phyloP scores from a whole-genome alignment of 2,329 filamentous ascomycete genomes.

The Westerdykella sp. region DNA sequence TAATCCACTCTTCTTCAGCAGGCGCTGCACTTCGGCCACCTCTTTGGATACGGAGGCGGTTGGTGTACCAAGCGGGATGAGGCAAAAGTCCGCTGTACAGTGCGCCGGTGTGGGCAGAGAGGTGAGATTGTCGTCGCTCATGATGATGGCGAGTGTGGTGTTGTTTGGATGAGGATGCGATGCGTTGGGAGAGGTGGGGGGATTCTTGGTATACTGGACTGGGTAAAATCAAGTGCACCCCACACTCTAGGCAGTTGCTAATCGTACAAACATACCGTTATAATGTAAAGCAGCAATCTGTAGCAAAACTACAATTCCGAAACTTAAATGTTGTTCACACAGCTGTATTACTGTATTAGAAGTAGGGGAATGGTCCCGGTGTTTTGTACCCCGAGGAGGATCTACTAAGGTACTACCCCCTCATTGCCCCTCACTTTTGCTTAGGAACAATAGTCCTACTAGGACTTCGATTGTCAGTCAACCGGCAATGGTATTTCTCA shows the following conservation, averaged over 20 bases:
- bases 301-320: no score
- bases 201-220: neutral
- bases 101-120: slow-evolving; percentile 55
- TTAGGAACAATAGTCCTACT: no score
- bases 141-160: neutral
- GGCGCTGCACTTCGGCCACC: slow-evolving; percentile 79
- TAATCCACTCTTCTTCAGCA: slow-evolving; percentile 74
- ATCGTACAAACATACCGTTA: no score
- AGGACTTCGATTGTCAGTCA: no score
- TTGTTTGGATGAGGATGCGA: neutral
- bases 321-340: no score
- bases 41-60: slow-evolving; percentile 53
- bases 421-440: no score
- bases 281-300: no score
- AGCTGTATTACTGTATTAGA: no score
- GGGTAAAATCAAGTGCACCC: neutral
- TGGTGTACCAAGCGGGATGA: slow-evolving; percentile 66
- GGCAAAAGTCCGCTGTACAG: slow-evolving; percentile 85
- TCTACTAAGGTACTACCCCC: no score
- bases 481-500: no score
- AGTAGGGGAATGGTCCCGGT: no score
- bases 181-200: neutral
- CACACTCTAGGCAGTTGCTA: neutral
- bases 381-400: no score
- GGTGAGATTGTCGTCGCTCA: slow-evolving; percentile 11